Percentiles rank a stretch among this genome's conserved stretches.
Evolutionary conservation across 73 alveolate genomes (phyloP).

Genomic region (Strombidium stylifer): DNA sequence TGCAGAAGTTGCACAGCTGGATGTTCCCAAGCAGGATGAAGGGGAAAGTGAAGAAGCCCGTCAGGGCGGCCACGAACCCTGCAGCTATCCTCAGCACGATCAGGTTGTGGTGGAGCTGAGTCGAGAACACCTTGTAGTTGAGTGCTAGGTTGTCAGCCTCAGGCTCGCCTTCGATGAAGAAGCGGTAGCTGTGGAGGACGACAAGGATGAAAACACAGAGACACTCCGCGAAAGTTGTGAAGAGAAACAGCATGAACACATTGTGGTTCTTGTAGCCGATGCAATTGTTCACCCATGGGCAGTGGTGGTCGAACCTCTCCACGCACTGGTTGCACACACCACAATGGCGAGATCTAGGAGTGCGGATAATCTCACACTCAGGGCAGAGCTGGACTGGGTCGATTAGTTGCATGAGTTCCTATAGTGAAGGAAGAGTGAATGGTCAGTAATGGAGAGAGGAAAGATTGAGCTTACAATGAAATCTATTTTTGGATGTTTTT

Average conservation of each 20-base stretch:
- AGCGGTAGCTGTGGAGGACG: not conserved
- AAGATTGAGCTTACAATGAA: no score
- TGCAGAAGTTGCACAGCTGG: constrained; percentile 16
- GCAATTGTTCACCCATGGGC: constrained; percentile 66
- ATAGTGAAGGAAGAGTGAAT: no score
- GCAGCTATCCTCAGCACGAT: constrained; percentile 6
- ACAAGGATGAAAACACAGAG: not conserved
- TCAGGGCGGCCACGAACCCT: not conserved
- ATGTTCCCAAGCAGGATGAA: constrained; percentile 15
- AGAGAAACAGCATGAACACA: constrained; percentile 18
- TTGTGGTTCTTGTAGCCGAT: constrained; percentile 47
- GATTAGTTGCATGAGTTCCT: not conserved
- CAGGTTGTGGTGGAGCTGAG: not conserved
- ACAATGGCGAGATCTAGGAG: constrained; percentile 9
- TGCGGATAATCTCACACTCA: not conserved
- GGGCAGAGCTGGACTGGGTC: constrained; percentile 36
- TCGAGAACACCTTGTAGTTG: not conserved
- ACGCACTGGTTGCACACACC: constrained; percentile 22
- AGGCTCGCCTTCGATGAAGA: not conserved
- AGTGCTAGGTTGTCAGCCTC: not conserved
- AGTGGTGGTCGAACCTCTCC: constrained; percentile 60
- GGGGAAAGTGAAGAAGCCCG: not conserved
- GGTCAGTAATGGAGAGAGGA: no score
- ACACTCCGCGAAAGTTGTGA: no score
- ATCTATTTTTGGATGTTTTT: not conserved